Conservation (phyloP, 2,329 filamentous ascomycete genomes). For the Fusarium xylarioides region DNA sequence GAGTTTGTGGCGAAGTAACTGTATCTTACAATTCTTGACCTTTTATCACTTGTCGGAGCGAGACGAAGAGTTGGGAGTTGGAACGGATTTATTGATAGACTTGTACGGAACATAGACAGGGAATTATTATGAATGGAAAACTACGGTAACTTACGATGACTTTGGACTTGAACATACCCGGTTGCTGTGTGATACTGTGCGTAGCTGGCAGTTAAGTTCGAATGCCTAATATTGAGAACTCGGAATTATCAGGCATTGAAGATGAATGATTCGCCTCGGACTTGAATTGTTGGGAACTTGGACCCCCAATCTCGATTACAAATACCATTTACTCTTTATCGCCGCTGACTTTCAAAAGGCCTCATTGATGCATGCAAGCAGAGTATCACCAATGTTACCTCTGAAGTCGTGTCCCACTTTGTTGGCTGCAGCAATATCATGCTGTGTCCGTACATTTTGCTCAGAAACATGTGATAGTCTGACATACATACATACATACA, state of each 20-base stretch:
- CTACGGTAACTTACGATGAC: not conserved
- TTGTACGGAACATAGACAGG: conserved; percentile 28
- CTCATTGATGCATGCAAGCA: not conserved
- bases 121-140: conserved; percentile 4
- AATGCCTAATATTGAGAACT: not conserved
- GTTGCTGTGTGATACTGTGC: not conserved
- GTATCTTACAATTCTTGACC: conserved; percentile 22
- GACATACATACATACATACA: not conserved
- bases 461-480: not conserved
- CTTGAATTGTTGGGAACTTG: not conserved
- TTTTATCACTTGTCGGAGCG: conserved; percentile 2
- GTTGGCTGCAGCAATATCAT: not conserved
- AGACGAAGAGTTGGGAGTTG: conserved; percentile 1
- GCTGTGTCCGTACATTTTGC: not conserved
- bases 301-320: not conserved
- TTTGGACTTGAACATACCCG: conserved; percentile 2
- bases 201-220: not conserved
- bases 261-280: not conserved
- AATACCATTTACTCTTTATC: not conserved
- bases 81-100: conserved; percentile 23
- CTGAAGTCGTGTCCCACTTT: not conserved
- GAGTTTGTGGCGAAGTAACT: conserved; percentile 16
- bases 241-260: not conserved
- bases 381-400: conserved; percentile 1
- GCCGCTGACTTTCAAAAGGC: not conserved